Evolutionary conservation across 2,329 filamentous ascomycete genomes (phyloP), one percentile per base, ranked within the genome.

Genomic region (Cryphonectria parasitica): DNA sequence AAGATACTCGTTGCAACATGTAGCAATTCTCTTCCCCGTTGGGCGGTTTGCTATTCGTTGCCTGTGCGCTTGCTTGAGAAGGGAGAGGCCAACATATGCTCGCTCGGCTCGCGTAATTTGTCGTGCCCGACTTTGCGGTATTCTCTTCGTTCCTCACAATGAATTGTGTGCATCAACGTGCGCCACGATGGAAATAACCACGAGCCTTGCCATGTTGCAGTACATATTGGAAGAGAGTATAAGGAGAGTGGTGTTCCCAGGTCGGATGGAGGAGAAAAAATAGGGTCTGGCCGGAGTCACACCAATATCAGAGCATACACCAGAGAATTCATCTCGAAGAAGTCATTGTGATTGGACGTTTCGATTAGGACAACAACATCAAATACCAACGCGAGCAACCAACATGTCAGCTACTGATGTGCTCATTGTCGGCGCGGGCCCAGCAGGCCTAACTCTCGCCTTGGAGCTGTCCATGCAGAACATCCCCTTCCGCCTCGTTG

Each of bases 401-500:
- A 64, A 41, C 6, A 65, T 72, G 69, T 62, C 61, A n/a, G 63
- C 56, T 17, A 62, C 49, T 8, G 76, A 80, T 41, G 80, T 86
- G 36, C 76, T 86, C 7, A 82, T 86, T 52, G 78, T 83, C 3
- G 84, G 84, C 8, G 82, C 79, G 13, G 84, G 84, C 1, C 83
- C 83, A 17, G 81, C 82, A 0, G 83, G 84, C 43, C 77, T 82
- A 6, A 76, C 80, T n/a, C 78, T 83, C 1, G 82, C 83, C 22
- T 78, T 83, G 11, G 79, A 81, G 72, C 77, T 83, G 25, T 72
- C 77, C 31, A 72, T 75, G 8, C 78, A 81, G 39, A 66, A 77
- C 2, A 74, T 80, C 1, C 75, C 78, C 36, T 81, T 82, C 72
- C 79, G 80, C 70, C 79, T 83, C 71, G 75, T 84, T 67, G 81